phyloP scores from a whole-genome alignment of 805 yeast species.

The Saccharomycopsis babjevae region DNA sequence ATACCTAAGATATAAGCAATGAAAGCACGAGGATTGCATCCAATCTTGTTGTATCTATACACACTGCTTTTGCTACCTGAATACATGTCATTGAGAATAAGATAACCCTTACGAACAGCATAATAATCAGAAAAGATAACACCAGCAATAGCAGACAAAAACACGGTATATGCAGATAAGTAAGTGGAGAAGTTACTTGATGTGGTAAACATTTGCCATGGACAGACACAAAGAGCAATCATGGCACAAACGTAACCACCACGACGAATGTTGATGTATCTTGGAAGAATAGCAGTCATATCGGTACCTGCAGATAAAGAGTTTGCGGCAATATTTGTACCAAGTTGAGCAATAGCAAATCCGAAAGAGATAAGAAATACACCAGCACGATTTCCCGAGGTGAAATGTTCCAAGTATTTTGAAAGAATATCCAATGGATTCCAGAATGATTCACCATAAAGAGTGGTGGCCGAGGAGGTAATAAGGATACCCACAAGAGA shows the following conservation, averaged over 20 bases:
- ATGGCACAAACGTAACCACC: conserved; percentile 73
- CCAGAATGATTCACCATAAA: conserved; percentile 71
- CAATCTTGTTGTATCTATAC: conserved; percentile 53
- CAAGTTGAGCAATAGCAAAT: conserved; percentile 67
- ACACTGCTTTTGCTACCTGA: conserved; percentile 31
- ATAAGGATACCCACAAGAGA: conserved; percentile 79
- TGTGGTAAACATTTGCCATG: conserved; percentile 69
- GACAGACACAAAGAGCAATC: conserved; percentile 62
- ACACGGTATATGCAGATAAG: conserved; percentile 71
- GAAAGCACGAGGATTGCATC: conserved; percentile 78
- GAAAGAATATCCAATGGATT: conserved; percentile 70
- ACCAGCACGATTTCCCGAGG: conserved; percentile 63
- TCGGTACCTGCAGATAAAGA: conserved; percentile 67
- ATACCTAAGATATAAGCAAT: conserved; percentile 75
- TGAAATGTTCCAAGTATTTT: conserved; percentile 44
- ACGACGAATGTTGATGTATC: conserved; percentile 61
- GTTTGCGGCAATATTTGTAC: conserved; percentile 68
- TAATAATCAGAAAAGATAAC: conserved; percentile 59
- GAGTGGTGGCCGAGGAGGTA: conserved; percentile 61
- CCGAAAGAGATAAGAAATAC: conserved; percentile 65
- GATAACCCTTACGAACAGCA: conserved; percentile 63
- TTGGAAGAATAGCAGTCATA: conserved; percentile 55
- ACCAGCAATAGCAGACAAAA: conserved; percentile 77
- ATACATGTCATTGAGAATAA: conserved; percentile 58
- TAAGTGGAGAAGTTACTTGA: conserved; percentile 71